Base-by-base conservation (phyloP, 1,284 basidiomycete genomes). In the Lentinula novae-zelandiae region DNA sequence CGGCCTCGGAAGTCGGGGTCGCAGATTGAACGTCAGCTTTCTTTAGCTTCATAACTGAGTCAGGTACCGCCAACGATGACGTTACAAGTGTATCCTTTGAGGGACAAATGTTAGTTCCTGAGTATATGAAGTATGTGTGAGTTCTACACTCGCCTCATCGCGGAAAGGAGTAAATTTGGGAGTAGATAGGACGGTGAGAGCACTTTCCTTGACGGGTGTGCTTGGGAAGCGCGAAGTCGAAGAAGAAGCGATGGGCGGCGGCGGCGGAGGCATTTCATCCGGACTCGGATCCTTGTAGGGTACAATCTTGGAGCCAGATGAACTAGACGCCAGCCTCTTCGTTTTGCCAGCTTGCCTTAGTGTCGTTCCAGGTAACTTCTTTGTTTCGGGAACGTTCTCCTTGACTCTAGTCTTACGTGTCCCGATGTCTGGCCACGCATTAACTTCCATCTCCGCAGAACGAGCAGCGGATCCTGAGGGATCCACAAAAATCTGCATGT, bases 391-490 rank as follows among this genome's bases (percentile, higher is more conserved):
- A 2, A 84, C 74, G 65, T 92, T 92, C 75, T 92, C 90, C 66
- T 91, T 92, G 62, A 89, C 76, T 56, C 89, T 81, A 9, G 84
- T 79, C 69, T 87, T 87, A 66, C 89, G 86, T 62, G 88, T 86
- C 17, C 88, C 90, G 1, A 92, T 71, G 62, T 90, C 89, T 22
- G 82, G 80, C 81, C 86, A 92, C 5, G 81, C 73, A 60, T 82
- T 80, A 2, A 71, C 68, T 36, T 72, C 65, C 34, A 71, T 67
- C 63, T 77, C 77, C 20, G 74, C 77, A 10, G 77, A 73, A 55
- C 78, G 74, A 4, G 78, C 72, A 58, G 78, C 79, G 53, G 75
- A 71, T 33, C 82, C 86, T 2, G 79, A 74, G 9, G 87, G 85
- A 66, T 91, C 90, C n/a, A 87, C 78, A 68, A 89, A 91, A 31